A percentile compares a stretch with the other conserved stretches of the same genome.
Evolutionary conservation across 768 basidiomycete genomes (phyloP).

Genomic region (Candolleomyces eurysporus): DNA sequence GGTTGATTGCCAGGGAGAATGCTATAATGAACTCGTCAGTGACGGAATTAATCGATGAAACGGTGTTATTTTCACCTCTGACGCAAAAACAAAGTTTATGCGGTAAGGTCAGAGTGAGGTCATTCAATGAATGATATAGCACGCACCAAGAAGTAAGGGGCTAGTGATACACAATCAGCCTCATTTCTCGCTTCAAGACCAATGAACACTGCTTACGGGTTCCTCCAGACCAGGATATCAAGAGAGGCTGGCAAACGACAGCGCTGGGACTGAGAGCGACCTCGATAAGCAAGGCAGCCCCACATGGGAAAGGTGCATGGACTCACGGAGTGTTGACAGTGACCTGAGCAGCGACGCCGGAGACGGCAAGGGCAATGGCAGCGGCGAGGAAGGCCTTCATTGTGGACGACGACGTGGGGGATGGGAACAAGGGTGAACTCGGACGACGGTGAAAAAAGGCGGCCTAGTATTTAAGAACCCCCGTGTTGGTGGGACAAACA

Average conservation of each 20-base stretch:
- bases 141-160: conserved; percentile 60
- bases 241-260: conserved; percentile 57
- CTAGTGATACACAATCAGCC: conserved; percentile 30
- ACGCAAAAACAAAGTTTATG: background rate
- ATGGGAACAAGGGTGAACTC: conserved; percentile 17
- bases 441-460: conserved; percentile 16
- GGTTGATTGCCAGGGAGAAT: conserved; percentile 53
- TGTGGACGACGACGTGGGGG: conserved; percentile 24
- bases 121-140: conserved; percentile 21
- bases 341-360: conserved; percentile 46
- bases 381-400: conserved; percentile 50
- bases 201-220: conserved; percentile 34
- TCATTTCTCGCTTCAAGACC: background rate
- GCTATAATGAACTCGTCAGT: conserved; percentile 30
- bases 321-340: conserved; percentile 74
- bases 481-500: conserved; percentile 12
- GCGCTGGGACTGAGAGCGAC: conserved; percentile 37
- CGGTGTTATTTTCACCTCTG: conserved; percentile 7
- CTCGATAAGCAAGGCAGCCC: background rate
- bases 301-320: background rate
- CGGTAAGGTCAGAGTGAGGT: background rate
- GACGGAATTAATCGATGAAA: background rate
- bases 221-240: conserved; percentile 58
- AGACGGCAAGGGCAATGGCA: conserved; percentile 38
- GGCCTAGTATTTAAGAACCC: conserved; percentile 18